Base-by-base conservation (phyloP, 345 rosid species). In the Geranium brycei region DNA sequence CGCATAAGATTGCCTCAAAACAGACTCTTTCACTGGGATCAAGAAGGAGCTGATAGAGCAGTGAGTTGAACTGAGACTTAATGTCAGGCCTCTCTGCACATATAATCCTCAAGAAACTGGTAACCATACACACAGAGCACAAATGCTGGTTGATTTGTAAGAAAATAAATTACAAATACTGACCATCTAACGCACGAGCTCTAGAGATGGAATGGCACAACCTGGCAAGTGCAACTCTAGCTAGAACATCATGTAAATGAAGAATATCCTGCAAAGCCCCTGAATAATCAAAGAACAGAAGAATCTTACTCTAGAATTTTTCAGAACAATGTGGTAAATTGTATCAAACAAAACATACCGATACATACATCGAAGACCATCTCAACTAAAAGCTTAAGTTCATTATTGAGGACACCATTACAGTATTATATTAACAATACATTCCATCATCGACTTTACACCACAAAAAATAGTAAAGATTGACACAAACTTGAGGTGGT, bases 21-120 rank as follows among this genome's bases (percentile, higher is more conserved):
- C 99, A 93, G 60, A 93, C 99, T 75, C 99, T 75, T 84, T 93
- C 99, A 74, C 97, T 93, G 60, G 99, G 99, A 76, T 93, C 99
- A 64, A 93, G 81, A 30, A 93, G 84, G 60, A 93, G 95, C 80
- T 91, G 99, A 76, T 93, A 91, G 70, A 93, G 95, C 70, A 93
- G 78, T 31, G 91, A 80, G 77, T 82, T 90, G 88, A 90, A 93
- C 81, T 87, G 96, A 70, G 99, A 84, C 77, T 83, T 93, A 60
- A 88, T 82, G 72, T 85, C 96, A 16, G 96, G 96, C 82, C 99
- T 85, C 76, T 88, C 99, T 93, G 82, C 35, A 59, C 65, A 47
- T 1, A 47, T 13, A 77, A 76, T 17, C 40, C 35, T 3, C 62
- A 64, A 68, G 59, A 70, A 38, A 67, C 61, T 62, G 68, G 35